A percentile compares a stretch with the other conserved stretches of the same genome.
These are phyloP conservation scores for Mucor saturninus DNA, from an alignment of 371 early-diverging fungal genomes.

Conservation along the genomic window DNA sequence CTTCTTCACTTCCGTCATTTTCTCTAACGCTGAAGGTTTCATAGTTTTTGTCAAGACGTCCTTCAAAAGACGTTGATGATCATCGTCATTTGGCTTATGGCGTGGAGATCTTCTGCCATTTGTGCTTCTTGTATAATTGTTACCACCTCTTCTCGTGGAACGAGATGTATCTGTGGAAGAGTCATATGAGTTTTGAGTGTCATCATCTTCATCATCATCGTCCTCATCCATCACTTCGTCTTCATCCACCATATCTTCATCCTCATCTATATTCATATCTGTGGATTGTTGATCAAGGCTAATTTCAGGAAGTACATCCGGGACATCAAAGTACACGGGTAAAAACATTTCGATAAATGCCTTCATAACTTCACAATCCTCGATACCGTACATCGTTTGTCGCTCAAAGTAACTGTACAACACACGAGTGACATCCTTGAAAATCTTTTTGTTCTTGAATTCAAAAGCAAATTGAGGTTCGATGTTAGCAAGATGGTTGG, in stretches of 20 bases:
- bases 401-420: conserved; percentile 61
- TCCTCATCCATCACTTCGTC: conserved; percentile 13
- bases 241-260: conserved; percentile 23
- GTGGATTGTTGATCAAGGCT: not conserved
- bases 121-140: not conserved
- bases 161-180: conserved; percentile 15
- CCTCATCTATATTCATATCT: conserved; percentile 21
- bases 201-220: conserved; percentile 16
- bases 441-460: conserved; percentile 68
- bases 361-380: conserved; percentile 75
- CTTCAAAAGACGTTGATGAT: conserved; percentile 24
- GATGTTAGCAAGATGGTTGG: not conserved
- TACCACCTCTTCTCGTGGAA: conserved; percentile 3
- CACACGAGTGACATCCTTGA: conserved; percentile 72
- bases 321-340: conserved; percentile 69
- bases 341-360: conserved; percentile 78
- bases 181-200: conserved; percentile 20
- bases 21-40: not conserved
- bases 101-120: conserved; percentile 23
- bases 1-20: conserved; percentile 6
- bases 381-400: conserved; percentile 49
- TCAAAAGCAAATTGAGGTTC: conserved; percentile 69
- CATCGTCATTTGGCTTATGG: conserved; percentile 23
- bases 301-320: conserved; percentile 19
- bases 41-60: conserved; percentile 30